Percentiles rank a stretch among this genome's conserved stretches.
Evolutionary conservation across 2,329 filamentous ascomycete species (phyloP).

Genomic region (Colletotrichum zoysiae): DNA sequence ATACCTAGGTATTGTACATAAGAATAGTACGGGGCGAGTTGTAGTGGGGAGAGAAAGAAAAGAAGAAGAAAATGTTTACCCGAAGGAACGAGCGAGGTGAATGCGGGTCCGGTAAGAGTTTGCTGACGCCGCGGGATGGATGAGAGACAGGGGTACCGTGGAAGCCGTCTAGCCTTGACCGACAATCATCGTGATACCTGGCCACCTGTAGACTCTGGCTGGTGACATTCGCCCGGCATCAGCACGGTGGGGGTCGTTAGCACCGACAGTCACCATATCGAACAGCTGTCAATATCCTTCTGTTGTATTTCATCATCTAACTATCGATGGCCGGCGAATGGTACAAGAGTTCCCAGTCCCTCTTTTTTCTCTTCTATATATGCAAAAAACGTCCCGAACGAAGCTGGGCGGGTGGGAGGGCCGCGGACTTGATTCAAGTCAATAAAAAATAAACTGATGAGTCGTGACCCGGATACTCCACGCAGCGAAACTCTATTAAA

Average conservation of each 20-base stretch:
- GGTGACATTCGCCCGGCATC: neutral
- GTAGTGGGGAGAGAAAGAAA: no score
- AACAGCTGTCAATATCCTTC: conserved; percentile 8
- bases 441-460: conserved; percentile 27
- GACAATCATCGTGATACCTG: neutral
- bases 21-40: neutral
- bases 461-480: conserved; percentile 42
- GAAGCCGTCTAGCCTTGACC: neutral
- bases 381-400: conserved; percentile 16
- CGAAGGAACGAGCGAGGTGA: conserved; percentile 3
- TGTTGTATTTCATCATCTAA: conserved; percentile 41
- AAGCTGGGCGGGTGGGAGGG: neutral
- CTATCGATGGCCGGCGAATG: conserved; percentile 22
- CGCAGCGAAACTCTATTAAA: conserved; percentile 37
- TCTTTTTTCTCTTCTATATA: conserved; percentile 36
- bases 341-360: conserved; percentile 13
- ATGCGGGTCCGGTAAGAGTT: neutral
- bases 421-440: neutral
- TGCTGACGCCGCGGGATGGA: neutral
- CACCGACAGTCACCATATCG: neutral
- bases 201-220: neutral
- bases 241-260: no score
- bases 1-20: no score
- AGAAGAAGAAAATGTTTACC: neutral
- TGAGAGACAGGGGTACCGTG: neutral